Evolutionary conservation across 495 filamentous ascomycete genomes (phyloP).

Genomic region (Pyronema omphalodes): DNA sequence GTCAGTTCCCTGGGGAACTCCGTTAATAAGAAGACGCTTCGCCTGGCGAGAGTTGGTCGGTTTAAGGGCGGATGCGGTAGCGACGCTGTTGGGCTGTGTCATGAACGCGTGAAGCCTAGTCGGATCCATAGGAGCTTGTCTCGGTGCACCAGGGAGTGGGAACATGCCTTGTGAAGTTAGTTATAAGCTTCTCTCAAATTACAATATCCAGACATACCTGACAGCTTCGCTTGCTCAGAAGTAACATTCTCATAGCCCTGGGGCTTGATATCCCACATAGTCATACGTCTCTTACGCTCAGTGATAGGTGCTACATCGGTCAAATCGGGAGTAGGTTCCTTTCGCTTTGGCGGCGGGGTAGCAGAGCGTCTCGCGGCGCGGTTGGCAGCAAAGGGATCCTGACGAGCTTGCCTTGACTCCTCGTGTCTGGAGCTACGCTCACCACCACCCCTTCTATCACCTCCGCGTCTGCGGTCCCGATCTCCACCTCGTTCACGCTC

Average conservation of each 20-base stretch:
- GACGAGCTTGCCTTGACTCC: conserved; percentile 10
- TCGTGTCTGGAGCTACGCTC: conserved; percentile 19
- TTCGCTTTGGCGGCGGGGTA: conserved; percentile 67
- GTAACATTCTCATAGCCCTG: conserved; percentile 97
- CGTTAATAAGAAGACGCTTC: conserved; percentile 75
- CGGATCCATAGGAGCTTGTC: conserved; percentile 93
- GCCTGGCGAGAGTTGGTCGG: conserved; percentile 82
- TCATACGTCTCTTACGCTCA: conserved; percentile 72
- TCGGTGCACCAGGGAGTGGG: conserved; percentile 82
- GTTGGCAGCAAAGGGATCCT: conserved; percentile 23
- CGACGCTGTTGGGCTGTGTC: conserved; percentile 61
- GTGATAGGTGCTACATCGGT: conserved; percentile 63
- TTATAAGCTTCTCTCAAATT: background rate
- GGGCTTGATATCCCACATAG: conserved; percentile 98
- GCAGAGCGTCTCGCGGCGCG: conserved; percentile 47
- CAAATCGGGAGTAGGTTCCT: conserved; percentile 87
- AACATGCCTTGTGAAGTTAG: conserved; percentile 53
- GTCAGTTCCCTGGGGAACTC: conserved; percentile 48
- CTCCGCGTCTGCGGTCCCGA: conserved; percentile 15
- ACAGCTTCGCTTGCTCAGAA: conserved; percentile 95
- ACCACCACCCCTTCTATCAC: conserved; percentile 10
- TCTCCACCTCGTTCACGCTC: conserved; percentile 26
- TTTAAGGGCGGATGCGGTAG: conserved; percentile 63
- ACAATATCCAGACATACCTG: conserved; percentile 34
- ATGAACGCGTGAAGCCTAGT: conserved; percentile 88